These are phyloP conservation scores for Penicillium sp. DNA, from an alignment of 2,329 filamentous ascomycete species.

Conservation along the genomic window DNA sequence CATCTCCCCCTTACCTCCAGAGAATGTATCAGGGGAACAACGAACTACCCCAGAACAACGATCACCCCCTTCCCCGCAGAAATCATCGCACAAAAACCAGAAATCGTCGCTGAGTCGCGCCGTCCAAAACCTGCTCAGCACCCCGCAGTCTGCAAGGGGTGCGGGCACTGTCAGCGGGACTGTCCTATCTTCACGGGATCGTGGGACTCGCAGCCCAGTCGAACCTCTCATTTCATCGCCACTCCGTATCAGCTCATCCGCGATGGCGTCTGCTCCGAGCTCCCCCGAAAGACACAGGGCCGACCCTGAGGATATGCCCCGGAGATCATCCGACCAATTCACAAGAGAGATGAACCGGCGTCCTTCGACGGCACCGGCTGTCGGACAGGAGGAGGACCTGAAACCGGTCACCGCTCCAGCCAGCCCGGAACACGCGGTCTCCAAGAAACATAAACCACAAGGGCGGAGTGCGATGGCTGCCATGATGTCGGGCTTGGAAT, in stretches of 20 bases:
- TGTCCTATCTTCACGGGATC: slow-evolving; percentile 25
- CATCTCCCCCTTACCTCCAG: slow-evolving; percentile 64
- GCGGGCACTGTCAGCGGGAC: slow-evolving; percentile 39
- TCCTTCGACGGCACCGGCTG: slow-evolving; percentile 4
- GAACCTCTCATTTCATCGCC: slow-evolving; percentile 33
- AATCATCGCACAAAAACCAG: neutral
- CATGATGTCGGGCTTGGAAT: slow-evolving; percentile 44
- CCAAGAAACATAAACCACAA: slow-evolving; percentile 19
- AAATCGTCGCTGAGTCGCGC: slow-evolving; percentile 54
- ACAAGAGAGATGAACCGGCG: slow-evolving; percentile 28
- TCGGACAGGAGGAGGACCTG: slow-evolving; percentile 7
- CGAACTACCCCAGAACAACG: neutral
- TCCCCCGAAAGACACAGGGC: slow-evolving; percentile 27
- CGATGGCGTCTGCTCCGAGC: slow-evolving; percentile 33
- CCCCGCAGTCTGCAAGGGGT: slow-evolving; percentile 30
- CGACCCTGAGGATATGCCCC: slow-evolving; percentile 37
- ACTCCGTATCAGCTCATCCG: slow-evolving; percentile 33
- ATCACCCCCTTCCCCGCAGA: neutral
- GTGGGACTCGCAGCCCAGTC: slow-evolving; percentile 22
- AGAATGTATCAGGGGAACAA: slow-evolving; percentile 69
- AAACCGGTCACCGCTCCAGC: slow-evolving; percentile 11
- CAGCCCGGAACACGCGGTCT: slow-evolving; percentile 4
- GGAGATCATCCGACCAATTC: slow-evolving; percentile 35
- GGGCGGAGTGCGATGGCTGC: slow-evolving; percentile 48
- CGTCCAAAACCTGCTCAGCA: slow-evolving; percentile 64